Evolutionary conservation across 1,139 yeast species (phyloP), one percentile per base, ranked within the genome.

Genomic region (Yamadazyma membranifaciens): DNA sequence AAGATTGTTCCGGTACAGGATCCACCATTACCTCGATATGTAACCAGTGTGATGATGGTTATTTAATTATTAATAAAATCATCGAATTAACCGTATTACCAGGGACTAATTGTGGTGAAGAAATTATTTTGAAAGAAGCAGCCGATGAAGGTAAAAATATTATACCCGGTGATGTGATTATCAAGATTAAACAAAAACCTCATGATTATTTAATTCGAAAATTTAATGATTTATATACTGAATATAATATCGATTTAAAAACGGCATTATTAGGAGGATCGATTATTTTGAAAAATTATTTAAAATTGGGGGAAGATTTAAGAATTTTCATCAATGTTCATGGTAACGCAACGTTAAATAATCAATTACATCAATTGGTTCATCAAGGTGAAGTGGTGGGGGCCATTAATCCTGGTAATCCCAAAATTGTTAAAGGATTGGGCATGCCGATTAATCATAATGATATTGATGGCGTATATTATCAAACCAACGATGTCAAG

Each of bases 401-500:
- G 1, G 62, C 73, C 3, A 67, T 75, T 12, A 62, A 63, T 14
- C 69, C 78, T 3, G 74, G 73, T 5, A 58, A 61, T 4, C 68
- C 80, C 2, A 80, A 78, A 45, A 56, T 74, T 4, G 69, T 80
- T 1, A 63, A 64, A 41, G 78, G 76, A 1, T 59, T 65, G 35
- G 86, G 87, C 16, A 78, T 80, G 83, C 95, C 95, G 3, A 74
- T 80, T 26, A 77, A 78, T 60, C 61, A 68, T 32, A 65, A 57
- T 43, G 70, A 50, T 9, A 50, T 48, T 3, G 62, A 62, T 20
- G 69, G 66, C 0, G 55, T 52, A 15, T 56, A 40, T 15, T 42
- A 41, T 31, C 50, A 47, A 26, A 54, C 47, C 1, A 35, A 37
- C 4, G 42, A 48, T 6, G 51, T 55, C 38, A 64, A 62, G 42